Percentiles rank a stretch among this genome's conserved stretches.
These are phyloP conservation scores for Puccinia horiana DNA, from an alignment of 1,284 basidiomycete species.

Conservation along the genomic window DNA sequence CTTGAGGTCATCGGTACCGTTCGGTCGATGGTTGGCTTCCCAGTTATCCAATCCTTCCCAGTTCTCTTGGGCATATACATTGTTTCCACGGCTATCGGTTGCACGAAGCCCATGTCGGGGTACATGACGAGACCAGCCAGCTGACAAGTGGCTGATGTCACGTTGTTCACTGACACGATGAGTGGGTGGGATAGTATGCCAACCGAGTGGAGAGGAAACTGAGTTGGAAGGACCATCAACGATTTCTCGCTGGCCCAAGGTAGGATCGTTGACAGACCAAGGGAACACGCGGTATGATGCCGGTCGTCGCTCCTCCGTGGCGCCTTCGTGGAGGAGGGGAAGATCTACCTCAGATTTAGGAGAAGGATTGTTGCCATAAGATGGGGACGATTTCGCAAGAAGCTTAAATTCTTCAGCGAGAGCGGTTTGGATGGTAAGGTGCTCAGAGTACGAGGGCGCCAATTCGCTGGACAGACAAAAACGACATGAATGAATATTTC, in stretches of 20 bases:
- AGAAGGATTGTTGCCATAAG: constrained; percentile 41
- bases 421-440: neutral
- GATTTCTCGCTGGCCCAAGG: constrained; percentile 53
- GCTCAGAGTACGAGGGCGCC: constrained; percentile 34
- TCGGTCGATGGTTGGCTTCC: constrained; percentile 77
- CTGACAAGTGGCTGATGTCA: constrained; percentile 71
- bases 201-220: constrained; percentile 72
- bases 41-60: constrained; percentile 79
- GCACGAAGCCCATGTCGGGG: constrained; percentile 20
- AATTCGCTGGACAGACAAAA: constrained; percentile 14
- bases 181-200: constrained; percentile 68
- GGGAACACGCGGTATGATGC: constrained; percentile 54
- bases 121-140: constrained; percentile 82
- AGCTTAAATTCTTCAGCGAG: neutral
- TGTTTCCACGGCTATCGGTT: constrained; percentile 17
- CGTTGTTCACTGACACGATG: constrained; percentile 51
- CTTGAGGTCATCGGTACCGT: constrained; percentile 63
- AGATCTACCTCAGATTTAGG: constrained; percentile 17
- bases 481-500: neutral
- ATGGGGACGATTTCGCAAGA: neutral
- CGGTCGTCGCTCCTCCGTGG: constrained; percentile 14
- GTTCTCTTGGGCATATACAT: constrained; percentile 80
- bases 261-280: constrained; percentile 53
- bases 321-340: constrained; percentile 37
- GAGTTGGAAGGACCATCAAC: constrained; percentile 52